Conservation (phyloP, 2,329 filamentous ascomycete genomes). For the Penicillium sp. region DNA sequence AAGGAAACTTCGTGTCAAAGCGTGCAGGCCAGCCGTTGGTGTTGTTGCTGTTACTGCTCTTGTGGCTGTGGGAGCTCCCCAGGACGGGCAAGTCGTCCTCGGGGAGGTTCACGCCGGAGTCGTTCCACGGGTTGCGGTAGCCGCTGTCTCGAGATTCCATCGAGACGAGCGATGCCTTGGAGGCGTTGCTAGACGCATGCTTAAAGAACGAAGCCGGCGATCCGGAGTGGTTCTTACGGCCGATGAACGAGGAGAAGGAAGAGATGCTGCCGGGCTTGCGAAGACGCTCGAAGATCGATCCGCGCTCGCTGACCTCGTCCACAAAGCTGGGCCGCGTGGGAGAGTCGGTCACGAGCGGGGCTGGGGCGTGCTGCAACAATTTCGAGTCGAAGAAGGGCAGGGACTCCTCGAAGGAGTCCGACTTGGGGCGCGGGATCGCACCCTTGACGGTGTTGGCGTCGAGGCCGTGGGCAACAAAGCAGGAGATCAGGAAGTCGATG, state of each 20-base stretch:
- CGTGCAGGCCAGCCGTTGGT: slow-evolving; percentile 50
- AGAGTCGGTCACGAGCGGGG: slow-evolving; percentile 78
- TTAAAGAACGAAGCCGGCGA: slow-evolving; percentile 89
- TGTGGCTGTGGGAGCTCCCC: slow-evolving; percentile 59
- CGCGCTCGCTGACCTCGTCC: slow-evolving; percentile 76
- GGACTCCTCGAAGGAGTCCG: slow-evolving; percentile 96
- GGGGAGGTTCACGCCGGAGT: slow-evolving; percentile 89
- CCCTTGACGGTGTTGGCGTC: slow-evolving; percentile 86
- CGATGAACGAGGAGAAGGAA: slow-evolving; percentile 93
- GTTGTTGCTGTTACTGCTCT: slow-evolving; percentile 60
- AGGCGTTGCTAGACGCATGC: slow-evolving; percentile 81
- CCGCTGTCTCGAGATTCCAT: slow-evolving; percentile 94
- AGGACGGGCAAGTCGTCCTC: slow-evolving; percentile 71
- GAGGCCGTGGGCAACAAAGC: slow-evolving; percentile 85
- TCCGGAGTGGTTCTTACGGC: slow-evolving; percentile 90
- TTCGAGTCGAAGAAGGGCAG: slow-evolving; percentile 97
- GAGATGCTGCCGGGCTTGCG: slow-evolving; percentile 94
- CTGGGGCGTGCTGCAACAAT: slow-evolving; percentile 86
- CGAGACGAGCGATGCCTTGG: slow-evolving; percentile 92
- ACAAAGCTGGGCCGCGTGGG: slow-evolving; percentile 83
- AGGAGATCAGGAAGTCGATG: slow-evolving; percentile 87
- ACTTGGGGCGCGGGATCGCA: slow-evolving; percentile 96
- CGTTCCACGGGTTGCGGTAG: slow-evolving; percentile 97
- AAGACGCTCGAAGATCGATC: slow-evolving; percentile 85
- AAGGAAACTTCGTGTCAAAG: slow-evolving; percentile 66